phyloP scores from a whole-genome alignment of 257 asterid species.

The Lycium ferocissimum region DNA sequence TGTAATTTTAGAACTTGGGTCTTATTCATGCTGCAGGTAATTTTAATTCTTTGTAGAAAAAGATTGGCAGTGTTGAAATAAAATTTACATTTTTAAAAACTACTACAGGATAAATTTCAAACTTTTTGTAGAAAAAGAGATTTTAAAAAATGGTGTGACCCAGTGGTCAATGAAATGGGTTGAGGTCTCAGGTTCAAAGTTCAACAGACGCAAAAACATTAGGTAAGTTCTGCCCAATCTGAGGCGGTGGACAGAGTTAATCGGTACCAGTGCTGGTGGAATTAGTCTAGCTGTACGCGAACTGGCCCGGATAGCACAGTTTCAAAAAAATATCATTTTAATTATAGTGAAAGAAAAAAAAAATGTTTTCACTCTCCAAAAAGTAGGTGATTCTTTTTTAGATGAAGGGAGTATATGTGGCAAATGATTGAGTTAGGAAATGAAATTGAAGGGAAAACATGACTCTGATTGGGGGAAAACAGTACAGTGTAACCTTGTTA shows the following conservation, averaged over 20 bases:
- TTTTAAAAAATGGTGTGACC: background rate
- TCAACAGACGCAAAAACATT: background rate
- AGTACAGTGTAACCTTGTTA: background rate
- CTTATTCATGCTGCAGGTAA: background rate
- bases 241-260: background rate
- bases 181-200: background rate
- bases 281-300: background rate
- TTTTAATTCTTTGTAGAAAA: background rate
- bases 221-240: background rate
- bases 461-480: background rate
- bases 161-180: background rate
- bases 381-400: background rate
- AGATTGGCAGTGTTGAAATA: background rate
- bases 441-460: background rate
- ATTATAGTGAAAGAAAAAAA: background rate
- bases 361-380: background rate
- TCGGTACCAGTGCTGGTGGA: background rate
- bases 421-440: background rate
- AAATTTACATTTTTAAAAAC: background rate
- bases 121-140: background rate
- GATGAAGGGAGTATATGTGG: background rate
- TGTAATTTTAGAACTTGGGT: background rate
- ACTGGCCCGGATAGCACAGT: background rate
- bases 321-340: background rate
- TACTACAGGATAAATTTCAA: background rate